These are phyloP conservation scores for Cichorium intybus DNA, from an alignment of 140 eudicot genomes.

Conservation along the genomic window DNA sequence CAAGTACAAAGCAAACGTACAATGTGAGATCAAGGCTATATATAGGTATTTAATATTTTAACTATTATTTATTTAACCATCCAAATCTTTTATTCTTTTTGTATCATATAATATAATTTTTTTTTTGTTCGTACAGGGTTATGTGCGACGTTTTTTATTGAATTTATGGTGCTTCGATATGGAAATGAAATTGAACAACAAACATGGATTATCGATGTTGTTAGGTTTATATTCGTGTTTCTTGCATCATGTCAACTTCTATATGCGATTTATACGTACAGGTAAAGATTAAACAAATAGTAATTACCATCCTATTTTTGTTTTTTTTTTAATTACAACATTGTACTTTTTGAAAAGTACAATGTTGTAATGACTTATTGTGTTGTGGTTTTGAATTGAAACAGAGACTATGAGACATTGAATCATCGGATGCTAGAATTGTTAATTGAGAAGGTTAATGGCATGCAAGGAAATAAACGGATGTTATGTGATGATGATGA, in stretches of 20 bases:
- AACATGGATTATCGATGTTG: constrained; percentile 40
- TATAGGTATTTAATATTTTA: constrained; percentile 50
- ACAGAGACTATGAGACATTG: constrained; percentile 74
- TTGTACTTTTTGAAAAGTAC: too few relatives aligned
- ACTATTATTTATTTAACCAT: background rate
- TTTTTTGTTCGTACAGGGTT: constrained; percentile 42
- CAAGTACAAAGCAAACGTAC: constrained; percentile 80
- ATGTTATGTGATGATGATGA: constrained; percentile 26
- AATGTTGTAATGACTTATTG: background rate
- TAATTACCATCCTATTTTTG: background rate
- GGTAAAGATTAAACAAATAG: constrained; percentile 37
- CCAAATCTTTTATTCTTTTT: background rate
- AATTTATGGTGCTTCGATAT: constrained; percentile 45
- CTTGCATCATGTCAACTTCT: constrained; percentile 53
- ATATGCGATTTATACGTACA: constrained; percentile 58
- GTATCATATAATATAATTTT: background rate
- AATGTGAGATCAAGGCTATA: constrained; percentile 68
- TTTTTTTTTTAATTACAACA: too few relatives aligned
- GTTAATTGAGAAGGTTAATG: constrained; percentile 58
- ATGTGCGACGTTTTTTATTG: constrained; percentile 54
- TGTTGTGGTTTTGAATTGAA: background rate
- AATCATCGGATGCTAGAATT: constrained; percentile 63
- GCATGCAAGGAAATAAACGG: constrained; percentile 42
- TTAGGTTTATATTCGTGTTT: constrained; percentile 44
- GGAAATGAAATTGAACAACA: constrained; percentile 49